phyloP scores from a whole-genome alignment of 2,329 filamentous ascomycete genomes.

The Allantophomopsis lycopodina region DNA sequence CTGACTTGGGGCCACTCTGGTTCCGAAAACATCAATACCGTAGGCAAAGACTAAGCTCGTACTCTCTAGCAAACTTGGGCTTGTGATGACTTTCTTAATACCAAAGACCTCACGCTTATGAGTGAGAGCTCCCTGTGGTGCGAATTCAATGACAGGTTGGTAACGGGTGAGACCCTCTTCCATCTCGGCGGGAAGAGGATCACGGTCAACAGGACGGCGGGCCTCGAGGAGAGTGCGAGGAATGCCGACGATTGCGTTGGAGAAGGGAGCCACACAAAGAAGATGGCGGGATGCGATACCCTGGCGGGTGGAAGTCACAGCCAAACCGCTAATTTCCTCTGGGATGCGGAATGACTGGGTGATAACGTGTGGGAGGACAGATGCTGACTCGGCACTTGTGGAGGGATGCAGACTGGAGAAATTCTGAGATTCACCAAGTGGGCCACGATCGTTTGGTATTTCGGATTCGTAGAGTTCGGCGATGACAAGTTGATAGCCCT shows the following conservation, averaged over 20 bases:
- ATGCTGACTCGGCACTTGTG: constrained; percentile 33
- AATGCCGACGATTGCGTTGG: constrained; percentile 65
- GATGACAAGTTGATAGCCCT: constrained; percentile 76
- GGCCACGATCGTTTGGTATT: constrained; percentile 70
- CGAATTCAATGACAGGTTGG: constrained; percentile 63
- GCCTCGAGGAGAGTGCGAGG: constrained; percentile 72
- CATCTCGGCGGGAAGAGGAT: constrained; percentile 64
- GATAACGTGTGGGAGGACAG: constrained; percentile 57
- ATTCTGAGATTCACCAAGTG: constrained; percentile 54
- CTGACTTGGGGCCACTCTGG: constrained; percentile 72
- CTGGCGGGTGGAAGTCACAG: constrained; percentile 80
- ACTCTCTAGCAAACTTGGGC: constrained; percentile 75
- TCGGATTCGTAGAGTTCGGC: constrained; percentile 86
- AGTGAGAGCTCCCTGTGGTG: constrained; percentile 66
- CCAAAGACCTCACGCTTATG: constrained; percentile 75
- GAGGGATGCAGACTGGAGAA: constrained; percentile 65
- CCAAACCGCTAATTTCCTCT: constrained; percentile 63
- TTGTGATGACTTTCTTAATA: constrained; percentile 57
- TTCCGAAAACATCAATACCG: constrained; percentile 80
- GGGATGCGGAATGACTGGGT: constrained; percentile 73
- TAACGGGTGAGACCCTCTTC: constrained; percentile 79
- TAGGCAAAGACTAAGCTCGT: constrained; percentile 83
- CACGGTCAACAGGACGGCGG: constrained; percentile 71
- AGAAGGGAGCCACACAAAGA: constrained; percentile 61
- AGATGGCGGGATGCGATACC: constrained; percentile 79